Evolutionary conservation across 768 basidiomycete genomes (phyloP), one percentile per base, ranked within the genome.

Genomic region (Mycena maculata): DNA sequence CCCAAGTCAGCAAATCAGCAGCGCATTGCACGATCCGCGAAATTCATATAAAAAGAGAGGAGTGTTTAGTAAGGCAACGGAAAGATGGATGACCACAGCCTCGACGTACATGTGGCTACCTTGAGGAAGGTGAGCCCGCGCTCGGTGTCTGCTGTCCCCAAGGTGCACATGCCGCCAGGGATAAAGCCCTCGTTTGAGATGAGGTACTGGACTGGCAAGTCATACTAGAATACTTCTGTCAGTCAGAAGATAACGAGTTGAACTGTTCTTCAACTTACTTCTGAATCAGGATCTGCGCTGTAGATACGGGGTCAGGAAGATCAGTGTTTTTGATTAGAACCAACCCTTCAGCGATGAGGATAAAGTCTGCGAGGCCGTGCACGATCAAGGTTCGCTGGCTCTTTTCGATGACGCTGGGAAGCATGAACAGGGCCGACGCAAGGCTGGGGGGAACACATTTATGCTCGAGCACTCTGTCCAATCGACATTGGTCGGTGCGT

Each of bases 331-430:
- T 30, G 22, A 42, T 8, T 15, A 13, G 18, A 48, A 39, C 75
- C 86, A 68, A 90, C 90, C 92, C 92, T 67, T 92, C 89, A 12
- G 91, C 87, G 54, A 93, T 92, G 36, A 91, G 79, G 62, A 91
- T 83, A 71, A 87, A 93, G 76, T 94, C 92, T 0, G 86, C 90
- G 55, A 92, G 80, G 0, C 92, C 92, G 56, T 94, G 92, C 6
- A 88, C 82, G 59, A 93, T 89, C 16, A 93, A 89, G 3, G 82
- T 85, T 55, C 90, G 82, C 58, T 86, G 79, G 75, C 82, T 92
- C 82, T 91, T 92, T 77, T 92, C 90, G 60, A 94, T 93, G 59
- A 92, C 91, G 67, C 81, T 88, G 8, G 92, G 91, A 4, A 93
- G 81, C 1, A 92, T 90, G 7, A 82, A 86, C 56, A 92, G 82